Evolutionary conservation across 305 asterid genomes (phyloP).

Genomic region (Plantago lanceolata): DNA sequence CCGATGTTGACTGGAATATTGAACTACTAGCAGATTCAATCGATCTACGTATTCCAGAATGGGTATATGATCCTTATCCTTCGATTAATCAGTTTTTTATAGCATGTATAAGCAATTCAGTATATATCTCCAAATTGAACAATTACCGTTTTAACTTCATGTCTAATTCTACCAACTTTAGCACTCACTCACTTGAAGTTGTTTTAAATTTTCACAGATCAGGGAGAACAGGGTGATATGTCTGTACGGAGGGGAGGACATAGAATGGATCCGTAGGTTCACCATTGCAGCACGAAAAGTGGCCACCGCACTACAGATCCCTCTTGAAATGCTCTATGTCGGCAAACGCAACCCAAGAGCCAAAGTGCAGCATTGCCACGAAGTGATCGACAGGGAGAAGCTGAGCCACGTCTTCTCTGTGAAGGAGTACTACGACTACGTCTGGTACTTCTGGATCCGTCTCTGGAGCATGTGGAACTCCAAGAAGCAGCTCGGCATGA

Average conservation of each 20-base stretch:
- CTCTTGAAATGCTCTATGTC: slow-evolving; percentile 73
- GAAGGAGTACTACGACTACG: slow-evolving; percentile 38
- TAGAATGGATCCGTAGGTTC: slow-evolving; percentile 68
- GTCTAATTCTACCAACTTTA: background rate
- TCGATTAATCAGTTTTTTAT: too few species aligned
- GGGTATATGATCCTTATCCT: slow-evolving; percentile 32
- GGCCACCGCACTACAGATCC: slow-evolving; percentile 44
- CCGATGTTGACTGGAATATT: slow-evolving; percentile 54
- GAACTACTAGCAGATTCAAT: slow-evolving; percentile 55
- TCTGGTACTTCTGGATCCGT: slow-evolving; percentile 87
- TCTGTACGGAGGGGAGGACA: slow-evolving; percentile 87
- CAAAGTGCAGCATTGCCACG: slow-evolving; percentile 54
- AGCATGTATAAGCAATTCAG: background rate
- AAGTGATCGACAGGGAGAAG: slow-evolving; percentile 41
- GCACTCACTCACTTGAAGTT: background rate
- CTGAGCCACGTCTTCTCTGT: slow-evolving; percentile 54
- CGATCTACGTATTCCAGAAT: slow-evolving; percentile 47
- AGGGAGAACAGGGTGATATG: slow-evolving; percentile 54
- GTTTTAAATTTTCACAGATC: slow-evolving; percentile 31
- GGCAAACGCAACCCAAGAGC: slow-evolving; percentile 72
- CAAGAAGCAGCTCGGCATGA: slow-evolving; percentile 56
- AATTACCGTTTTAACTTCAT: too few species aligned
- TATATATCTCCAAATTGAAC: background rate
- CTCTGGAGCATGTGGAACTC: slow-evolving; percentile 95
- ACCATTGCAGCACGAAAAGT: slow-evolving; percentile 37